Evolutionary conservation across 352 stramenopile species (phyloP).

Genomic region (Pythium folliculosum): DNA sequence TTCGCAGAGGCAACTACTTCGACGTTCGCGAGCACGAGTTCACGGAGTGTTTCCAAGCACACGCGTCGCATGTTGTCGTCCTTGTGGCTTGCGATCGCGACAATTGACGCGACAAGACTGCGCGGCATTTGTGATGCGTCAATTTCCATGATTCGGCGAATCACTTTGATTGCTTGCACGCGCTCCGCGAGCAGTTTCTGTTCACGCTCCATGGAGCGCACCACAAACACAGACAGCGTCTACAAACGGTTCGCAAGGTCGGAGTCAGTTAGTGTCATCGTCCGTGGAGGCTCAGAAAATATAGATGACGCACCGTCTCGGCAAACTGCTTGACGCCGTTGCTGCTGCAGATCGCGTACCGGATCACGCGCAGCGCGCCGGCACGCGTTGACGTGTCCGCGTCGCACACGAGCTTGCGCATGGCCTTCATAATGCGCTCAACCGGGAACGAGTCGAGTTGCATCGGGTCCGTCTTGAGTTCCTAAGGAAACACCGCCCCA

Average conservation of each 20-base stretch:
- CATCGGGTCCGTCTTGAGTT: slow-evolving; percentile 86
- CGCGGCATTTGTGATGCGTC: slow-evolving; percentile 84
- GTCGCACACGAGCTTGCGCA: slow-evolving; percentile 75
- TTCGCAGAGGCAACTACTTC: slow-evolving; percentile 85
- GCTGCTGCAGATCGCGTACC: slow-evolving; percentile 84
- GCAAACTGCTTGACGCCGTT: slow-evolving; percentile 65
- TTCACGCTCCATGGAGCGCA: slow-evolving; percentile 84
- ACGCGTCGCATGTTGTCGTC: slow-evolving; percentile 89
- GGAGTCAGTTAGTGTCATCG: not conserved
- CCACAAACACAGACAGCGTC: slow-evolving; percentile 81
- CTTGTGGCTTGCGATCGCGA: slow-evolving; percentile 85
- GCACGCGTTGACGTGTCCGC: slow-evolving; percentile 78
- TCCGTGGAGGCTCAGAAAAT: not conserved
- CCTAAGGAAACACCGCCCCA: slow-evolving; percentile 10
- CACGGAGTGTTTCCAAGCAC: slow-evolving; percentile 83
- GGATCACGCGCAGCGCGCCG: slow-evolving; percentile 73
- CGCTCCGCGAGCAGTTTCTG: slow-evolving; percentile 84
- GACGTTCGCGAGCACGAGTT: slow-evolving; percentile 79
- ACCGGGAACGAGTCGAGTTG: slow-evolving; percentile 82
- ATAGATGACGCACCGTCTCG: slow-evolving; percentile 43
- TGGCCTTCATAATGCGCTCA: slow-evolving; percentile 77
- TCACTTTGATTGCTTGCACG: slow-evolving; percentile 86
- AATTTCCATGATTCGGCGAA: slow-evolving; percentile 84
- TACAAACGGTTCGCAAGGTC: slow-evolving; percentile 18
- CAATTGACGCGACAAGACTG: slow-evolving; percentile 76